Conservation (phyloP, 2,329 filamentous ascomycete species). For the Exophiala sp. region DNA sequence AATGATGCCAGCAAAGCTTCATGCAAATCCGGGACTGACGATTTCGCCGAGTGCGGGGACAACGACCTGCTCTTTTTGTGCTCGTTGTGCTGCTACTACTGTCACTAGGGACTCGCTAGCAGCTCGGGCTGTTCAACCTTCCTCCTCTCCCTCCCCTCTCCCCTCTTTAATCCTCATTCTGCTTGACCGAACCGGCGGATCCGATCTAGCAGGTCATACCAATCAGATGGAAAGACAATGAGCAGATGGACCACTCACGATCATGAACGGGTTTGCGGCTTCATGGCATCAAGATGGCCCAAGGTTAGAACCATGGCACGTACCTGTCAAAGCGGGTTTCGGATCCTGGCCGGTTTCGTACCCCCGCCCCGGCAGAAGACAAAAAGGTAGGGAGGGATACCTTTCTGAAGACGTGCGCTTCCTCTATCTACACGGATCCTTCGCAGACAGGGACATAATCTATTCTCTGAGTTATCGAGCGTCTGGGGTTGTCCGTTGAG, state of each 20-base stretch:
- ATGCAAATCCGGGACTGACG: too few species aligned
- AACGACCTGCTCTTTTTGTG: too few species aligned
- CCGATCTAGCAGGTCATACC: background rate
- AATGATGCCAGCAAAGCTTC: too few species aligned
- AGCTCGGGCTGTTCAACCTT: background rate
- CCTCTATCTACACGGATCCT: background rate
- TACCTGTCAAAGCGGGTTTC: background rate
- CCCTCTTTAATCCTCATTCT: background rate
- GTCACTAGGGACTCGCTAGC: too few species aligned
- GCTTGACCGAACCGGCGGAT: conserved; percentile 1
- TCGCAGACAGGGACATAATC: background rate
- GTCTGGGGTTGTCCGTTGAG: background rate
- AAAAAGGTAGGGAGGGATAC: background rate
- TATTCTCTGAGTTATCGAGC: background rate
- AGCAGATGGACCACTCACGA: background rate
- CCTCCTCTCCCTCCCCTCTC: background rate
- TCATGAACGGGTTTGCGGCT: background rate
- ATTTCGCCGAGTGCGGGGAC: too few species aligned
- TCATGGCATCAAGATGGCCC: background rate
- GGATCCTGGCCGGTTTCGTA: background rate
- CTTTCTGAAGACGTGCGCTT: background rate
- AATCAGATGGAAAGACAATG: background rate
- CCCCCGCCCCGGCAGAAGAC: background rate
- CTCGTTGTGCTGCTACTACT: too few species aligned
- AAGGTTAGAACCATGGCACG: background rate